Base-by-base conservation (phyloP, 2,329 filamentous ascomycete genomes). In the Lasiodiplodia citricola region DNA sequence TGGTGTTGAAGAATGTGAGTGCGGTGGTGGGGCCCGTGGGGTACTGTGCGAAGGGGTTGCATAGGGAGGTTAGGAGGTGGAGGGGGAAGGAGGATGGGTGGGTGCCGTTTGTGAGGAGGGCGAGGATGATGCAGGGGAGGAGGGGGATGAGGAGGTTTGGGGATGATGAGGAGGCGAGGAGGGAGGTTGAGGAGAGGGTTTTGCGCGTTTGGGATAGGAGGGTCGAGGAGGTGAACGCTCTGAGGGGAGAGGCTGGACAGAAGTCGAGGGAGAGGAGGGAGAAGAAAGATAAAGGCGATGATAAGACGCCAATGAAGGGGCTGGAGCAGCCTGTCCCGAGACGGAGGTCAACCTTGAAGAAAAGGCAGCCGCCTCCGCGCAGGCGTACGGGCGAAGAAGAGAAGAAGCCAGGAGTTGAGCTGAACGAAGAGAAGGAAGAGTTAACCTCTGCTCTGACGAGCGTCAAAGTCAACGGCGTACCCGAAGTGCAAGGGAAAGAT, bases 1-100 rank as follows among this genome's bases (percentile, higher is more conserved):
- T 91, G 28, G 83, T 91, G 2, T 81, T 91, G 35, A 92, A 92
- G 76, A 86, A 90, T 63, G 82, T 91, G 6, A 83, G 88, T 0
- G 90, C 89, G 6, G 68, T 90, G 1, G 75, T 90, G 1, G 88
- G 88, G 0, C 88, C 88, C 0, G 72, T 88, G 2, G 88, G 88
- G 0, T 92, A 89, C 72, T 84, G 87, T 0, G 82, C 90, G 70
- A 90, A 91, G 74, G 90, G 90, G 0, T 75, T 90, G 0, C 83
- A 87, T 38, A 90, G 90, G 72, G 87, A 92, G 56, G 37, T 66
- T 16, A 3, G 44, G 51, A 51, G 63, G 41, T 3, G 11, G 60
- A 23, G 47, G 18, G 55, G 55, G 21, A 25, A 37, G 55, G 55
- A 13, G 13, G 47, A 25, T 7, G 41, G 18, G 28, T n/a, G 21